These are phyloP conservation scores for Aspergillus sclerotialis DNA, from an alignment of 2,329 filamentous ascomycete species.

Conservation along the genomic window DNA sequence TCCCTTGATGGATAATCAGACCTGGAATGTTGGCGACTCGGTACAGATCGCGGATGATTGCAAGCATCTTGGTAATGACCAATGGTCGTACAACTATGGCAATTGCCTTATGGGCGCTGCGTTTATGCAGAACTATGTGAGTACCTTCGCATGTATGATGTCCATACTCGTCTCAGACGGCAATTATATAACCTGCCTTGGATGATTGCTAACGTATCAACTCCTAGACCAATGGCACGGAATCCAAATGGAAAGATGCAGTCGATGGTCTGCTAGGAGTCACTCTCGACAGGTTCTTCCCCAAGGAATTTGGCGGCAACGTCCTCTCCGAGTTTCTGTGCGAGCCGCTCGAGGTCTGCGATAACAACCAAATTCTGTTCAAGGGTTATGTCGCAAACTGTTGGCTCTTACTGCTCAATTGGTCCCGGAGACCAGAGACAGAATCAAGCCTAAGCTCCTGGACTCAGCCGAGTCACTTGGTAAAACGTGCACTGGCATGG, in stretches of 20 bases:
- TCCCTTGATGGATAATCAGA: constrained; percentile 52
- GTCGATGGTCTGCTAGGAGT: constrained; percentile 50
- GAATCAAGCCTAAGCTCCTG: constrained; percentile 52
- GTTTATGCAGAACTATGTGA: constrained; percentile 60
- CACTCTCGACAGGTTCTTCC: constrained; percentile 46
- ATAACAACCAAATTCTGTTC: constrained; percentile 65
- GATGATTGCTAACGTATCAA: background rate
- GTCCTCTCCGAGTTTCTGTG: constrained; percentile 62
- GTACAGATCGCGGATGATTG: constrained; percentile 53
- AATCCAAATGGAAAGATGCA: constrained; percentile 48
- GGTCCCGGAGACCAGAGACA: constrained; percentile 51
- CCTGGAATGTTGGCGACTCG: constrained; percentile 59
- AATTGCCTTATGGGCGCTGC: constrained; percentile 55
- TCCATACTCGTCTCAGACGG: no score
- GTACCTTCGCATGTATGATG: no score
- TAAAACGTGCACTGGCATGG: constrained; percentile 53
- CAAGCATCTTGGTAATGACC: constrained; percentile 52
- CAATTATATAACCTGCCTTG: background rate
- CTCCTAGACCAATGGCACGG: constrained; percentile 40
- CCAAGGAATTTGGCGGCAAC: constrained; percentile 35
- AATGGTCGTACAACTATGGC: constrained; percentile 63
- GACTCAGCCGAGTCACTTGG: constrained; percentile 55
- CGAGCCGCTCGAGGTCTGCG: constrained; percentile 55
- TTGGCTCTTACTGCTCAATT: constrained; percentile 54
- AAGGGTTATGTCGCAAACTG: constrained; percentile 65